phyloP scores from a whole-genome alignment of 2,329 filamentous ascomycete genomes.

The Aureobasidium sp. region DNA sequence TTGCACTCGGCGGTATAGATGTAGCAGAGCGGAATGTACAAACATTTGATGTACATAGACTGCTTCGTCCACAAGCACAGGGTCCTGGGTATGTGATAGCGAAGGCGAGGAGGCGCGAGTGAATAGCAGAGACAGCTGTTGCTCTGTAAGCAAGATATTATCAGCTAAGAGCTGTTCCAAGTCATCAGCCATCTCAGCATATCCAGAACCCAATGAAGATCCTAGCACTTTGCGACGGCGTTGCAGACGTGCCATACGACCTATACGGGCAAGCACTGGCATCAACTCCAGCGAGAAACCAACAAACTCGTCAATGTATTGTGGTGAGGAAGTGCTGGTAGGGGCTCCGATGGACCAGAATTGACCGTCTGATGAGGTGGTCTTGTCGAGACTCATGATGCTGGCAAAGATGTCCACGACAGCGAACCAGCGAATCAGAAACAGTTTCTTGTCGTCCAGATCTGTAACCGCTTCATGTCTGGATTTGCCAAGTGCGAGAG shows the following conservation, averaged over 20 bases:
- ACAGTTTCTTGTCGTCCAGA: background rate
- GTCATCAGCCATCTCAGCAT: conserved; percentile 7
- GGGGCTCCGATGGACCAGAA: conserved; percentile 7
- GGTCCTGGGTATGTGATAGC: background rate
- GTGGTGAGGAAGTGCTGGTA: background rate
- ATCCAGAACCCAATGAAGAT: background rate
- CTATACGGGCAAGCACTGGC: conserved; percentile 2
- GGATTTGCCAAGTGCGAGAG: background rate
- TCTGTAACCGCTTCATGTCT: background rate
- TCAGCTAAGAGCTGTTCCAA: background rate
- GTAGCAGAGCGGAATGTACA: conserved; percentile 1
- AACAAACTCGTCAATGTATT: conserved; percentile 10
- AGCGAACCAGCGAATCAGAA: conserved; percentile 6
- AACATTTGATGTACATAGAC: conserved; percentile 2
- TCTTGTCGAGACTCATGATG: conserved; percentile 9
- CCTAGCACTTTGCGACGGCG: background rate
- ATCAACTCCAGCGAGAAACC: conserved; percentile 10
- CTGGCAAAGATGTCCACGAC: conserved; percentile 7
- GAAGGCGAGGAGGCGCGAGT: conserved; percentile 1
- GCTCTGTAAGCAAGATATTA: conserved; percentile 1
- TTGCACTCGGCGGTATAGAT: conserved; percentile 2
- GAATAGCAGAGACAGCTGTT: background rate
- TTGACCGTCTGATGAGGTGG: background rate
- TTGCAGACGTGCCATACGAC: conserved; percentile 10
- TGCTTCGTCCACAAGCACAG: background rate